Conservation (phyloP, 495 filamentous ascomycete species). For the Aspergillus steynii region DNA sequence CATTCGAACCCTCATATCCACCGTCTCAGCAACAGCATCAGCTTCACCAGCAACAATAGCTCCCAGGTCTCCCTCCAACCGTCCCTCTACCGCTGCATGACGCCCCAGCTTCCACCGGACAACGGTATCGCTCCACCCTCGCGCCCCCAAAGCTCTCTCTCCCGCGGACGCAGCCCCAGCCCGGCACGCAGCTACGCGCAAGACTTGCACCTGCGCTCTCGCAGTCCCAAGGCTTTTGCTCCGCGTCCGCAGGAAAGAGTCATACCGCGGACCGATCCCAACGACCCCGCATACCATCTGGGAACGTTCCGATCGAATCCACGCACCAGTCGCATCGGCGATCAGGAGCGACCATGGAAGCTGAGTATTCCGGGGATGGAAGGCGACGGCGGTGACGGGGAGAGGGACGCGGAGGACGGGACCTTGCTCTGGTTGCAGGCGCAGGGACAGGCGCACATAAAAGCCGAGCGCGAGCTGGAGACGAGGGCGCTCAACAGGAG, state of each 20-base stretch:
- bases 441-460: background rate
- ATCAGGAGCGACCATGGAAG: conserved; percentile 33
- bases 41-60: background rate
- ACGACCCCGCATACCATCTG: conserved; percentile 28
- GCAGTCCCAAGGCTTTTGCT: conserved; percentile 26
- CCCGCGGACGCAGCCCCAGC: conserved; percentile 17
- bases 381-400: conserved; percentile 3
- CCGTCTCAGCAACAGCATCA: background rate
- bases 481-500: background rate
- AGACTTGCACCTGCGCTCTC: conserved; percentile 29
- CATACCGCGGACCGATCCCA: conserved; percentile 22
- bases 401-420: background rate
- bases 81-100: background rate
- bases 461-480: background rate
- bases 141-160: conserved; percentile 16
- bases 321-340: conserved; percentile 28
- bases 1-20: background rate
- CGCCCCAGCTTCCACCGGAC: conserved; percentile 8
- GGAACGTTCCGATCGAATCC: conserved; percentile 27
- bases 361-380: conserved; percentile 28
- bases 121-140: conserved; percentile 6
- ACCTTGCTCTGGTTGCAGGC: background rate
- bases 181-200: conserved; percentile 22
- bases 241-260: conserved; percentile 17
- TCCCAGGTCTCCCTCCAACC: background rate